Evolutionary conservation across 257 asterid species (phyloP), one percentile per base, ranked within the genome.

Genomic region (Avicennia marina): DNA sequence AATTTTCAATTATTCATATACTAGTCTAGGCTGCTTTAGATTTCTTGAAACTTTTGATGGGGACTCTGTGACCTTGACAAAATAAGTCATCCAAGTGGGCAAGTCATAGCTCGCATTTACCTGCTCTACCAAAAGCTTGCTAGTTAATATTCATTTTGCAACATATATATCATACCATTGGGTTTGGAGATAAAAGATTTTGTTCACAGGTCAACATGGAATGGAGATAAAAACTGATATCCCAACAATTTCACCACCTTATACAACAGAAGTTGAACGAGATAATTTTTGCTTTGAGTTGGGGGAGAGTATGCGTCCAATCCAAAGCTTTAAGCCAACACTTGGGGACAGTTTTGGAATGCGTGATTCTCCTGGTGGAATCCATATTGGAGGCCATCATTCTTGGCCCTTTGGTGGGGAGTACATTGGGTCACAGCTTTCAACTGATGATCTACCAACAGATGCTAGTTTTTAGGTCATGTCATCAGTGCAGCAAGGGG

Each of bases 401-500:
- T 49, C 51, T 26, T 74, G 82, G 81, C 65, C 32, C 27, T 19
- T 69, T 29, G 52, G 64, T 38, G 66, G 63, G 48, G 21, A 58
- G 68, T 71, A 68, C 34, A 1, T 39, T 12, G 72, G 63, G 12
- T 65, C 78, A 36, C 71, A 69, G 18, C 72, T 74, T 29, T 46
- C 74, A 32, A 57, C 70, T 6, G 74, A 73, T 60, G 76, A 70
- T 56, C 66, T 49, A 25, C 73, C 72, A 17, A 40, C 46, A 6
- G 60, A 64, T n/a, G 68, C 69, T 11, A 67, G 67, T 66, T 76
- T 74, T 64, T 81, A 62, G 82, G 72, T 71, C 6, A 71, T 43
- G 32, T 39, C 80, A 48, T 56, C 81, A 59, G 62, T 59, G 21
- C 69, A 66, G 80, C 84, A 59, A 66, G 84, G 62, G 64, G 64